phyloP scores from a whole-genome alignment of 345 rosid genomes.

The Melaleuca quinquenervia region DNA sequence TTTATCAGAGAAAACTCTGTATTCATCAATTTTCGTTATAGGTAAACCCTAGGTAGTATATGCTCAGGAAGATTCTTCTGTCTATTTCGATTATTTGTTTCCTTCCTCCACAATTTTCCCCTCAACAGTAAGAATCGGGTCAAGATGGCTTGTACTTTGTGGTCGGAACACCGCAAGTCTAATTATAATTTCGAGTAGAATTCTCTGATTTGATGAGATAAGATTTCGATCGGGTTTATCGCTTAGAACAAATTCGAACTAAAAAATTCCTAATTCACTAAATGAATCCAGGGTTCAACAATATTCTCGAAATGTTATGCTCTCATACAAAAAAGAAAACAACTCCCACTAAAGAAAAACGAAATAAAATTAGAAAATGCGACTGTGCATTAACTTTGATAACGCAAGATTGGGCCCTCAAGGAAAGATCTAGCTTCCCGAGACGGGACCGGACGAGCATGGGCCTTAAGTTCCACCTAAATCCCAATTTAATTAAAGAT shows the following conservation, averaged over 20 bases:
- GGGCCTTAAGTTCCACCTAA: slow-evolving; percentile 2
- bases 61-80: background rate
- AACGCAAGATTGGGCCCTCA: background rate
- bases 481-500: background rate
- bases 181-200: too few relatives aligned
- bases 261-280: background rate
- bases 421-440: background rate
- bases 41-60: background rate
- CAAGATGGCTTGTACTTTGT: background rate
- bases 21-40: background rate
- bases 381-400: background rate
- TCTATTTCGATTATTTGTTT: background rate
- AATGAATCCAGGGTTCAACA: background rate
- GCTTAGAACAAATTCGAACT: background rate
- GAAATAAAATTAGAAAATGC: background rate
- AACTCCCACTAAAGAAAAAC: background rate
- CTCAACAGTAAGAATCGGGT: background rate
- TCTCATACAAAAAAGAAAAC: background rate
- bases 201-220: too few relatives aligned
- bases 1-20: background rate
- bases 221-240: background rate
- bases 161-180: too few relatives aligned
- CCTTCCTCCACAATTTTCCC: background rate
- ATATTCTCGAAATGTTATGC: background rate
- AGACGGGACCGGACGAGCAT: slow-evolving; percentile 5